Percentiles rank a stretch among this genome's conserved stretches.
These are phyloP conservation scores for Globisporangium mamillatum DNA, from an alignment of 352 stramenopile species.

Conservation along the genomic window DNA sequence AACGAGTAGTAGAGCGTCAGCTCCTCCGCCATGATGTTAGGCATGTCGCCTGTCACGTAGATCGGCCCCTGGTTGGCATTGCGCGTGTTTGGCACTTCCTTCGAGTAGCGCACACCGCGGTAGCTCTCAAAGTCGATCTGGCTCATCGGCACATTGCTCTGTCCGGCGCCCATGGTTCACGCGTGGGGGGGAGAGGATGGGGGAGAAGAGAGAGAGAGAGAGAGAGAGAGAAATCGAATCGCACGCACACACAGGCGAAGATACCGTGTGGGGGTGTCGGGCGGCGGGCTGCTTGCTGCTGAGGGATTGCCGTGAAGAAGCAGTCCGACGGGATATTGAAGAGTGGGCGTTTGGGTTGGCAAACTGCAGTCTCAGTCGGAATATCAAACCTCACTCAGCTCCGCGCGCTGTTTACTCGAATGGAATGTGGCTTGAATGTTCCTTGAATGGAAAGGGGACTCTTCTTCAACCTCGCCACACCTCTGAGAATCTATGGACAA, in stretches of 20 bases:
- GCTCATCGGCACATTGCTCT: constrained; percentile 40
- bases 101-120: constrained; percentile 23
- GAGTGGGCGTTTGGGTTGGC: not conserved
- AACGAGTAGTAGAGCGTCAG: constrained; percentile 25
- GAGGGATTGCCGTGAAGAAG: not conserved
- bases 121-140: constrained; percentile 52
- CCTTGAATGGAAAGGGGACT: not conserved
- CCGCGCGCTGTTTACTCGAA: not conserved
- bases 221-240: not conserved
- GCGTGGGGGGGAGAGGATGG: not conserved
- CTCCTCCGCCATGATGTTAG: constrained; percentile 9
- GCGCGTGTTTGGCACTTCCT: constrained; percentile 24
- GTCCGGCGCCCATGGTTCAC: constrained; percentile 40
- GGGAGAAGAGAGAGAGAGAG: not conserved
- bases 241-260: not conserved
- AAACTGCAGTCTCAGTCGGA: not conserved
- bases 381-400: not conserved
- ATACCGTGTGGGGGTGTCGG: not conserved
- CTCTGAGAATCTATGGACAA: too few relatives aligned
- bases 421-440: constrained; percentile 6
- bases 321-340: constrained; percentile 1
- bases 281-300: not conserved
- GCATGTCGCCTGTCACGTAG: constrained; percentile 14
- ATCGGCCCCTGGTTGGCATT: constrained; percentile 22
- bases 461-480: not conserved